Evolutionary conservation across 768 basidiomycete genomes (phyloP), one percentile per base, ranked within the genome.

Genomic region (Boletus vermiculosoides): DNA sequence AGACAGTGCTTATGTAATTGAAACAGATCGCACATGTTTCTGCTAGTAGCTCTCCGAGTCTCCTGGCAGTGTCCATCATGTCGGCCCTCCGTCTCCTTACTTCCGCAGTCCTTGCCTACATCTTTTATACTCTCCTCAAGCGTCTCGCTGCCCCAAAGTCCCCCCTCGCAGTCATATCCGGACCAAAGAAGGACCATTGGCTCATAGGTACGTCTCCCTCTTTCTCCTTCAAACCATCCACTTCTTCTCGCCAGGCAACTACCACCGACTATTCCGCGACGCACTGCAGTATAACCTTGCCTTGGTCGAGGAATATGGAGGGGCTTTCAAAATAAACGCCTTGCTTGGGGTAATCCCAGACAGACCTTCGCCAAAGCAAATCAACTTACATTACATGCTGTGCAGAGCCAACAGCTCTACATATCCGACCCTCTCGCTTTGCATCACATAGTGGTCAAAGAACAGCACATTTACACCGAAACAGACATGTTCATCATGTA

Each of bases 361-460:
- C 47, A 9, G 2, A 2, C 42, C n/a, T 7, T 25, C 31, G n/a
- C 28, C 3, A 23, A 46, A 33, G 36, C 39, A 9, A 31, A 13
- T 5, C 33, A 7, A 16, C 59, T 56, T 48, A 55, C 20, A 15
- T 25, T 20, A 2, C 42, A 48, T 28, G 28, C 4, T 36, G 45
- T 64, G 28, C 50, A 63, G 66, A 63, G 48, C 25, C 57, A 66
- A 13, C 67, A 72, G 12, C 66, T 78, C 33, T 76, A 71, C 55
- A 56, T 77, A 36, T 71, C 69, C 8, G 77, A 77, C 39, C 77
- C 74, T 5, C 67, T 69, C 28, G 74, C 77, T 11, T 54, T 78
- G 6, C 66, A 76, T 56, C 66, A 75, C 50, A 69, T 77, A 30
- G 49, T 74, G 11, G 67, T 78, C 50, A 76, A 75, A 51, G 75